Conservation (phyloP, 371 early-diverging fungal species). For the Aphelidium insulamus region DNA sequence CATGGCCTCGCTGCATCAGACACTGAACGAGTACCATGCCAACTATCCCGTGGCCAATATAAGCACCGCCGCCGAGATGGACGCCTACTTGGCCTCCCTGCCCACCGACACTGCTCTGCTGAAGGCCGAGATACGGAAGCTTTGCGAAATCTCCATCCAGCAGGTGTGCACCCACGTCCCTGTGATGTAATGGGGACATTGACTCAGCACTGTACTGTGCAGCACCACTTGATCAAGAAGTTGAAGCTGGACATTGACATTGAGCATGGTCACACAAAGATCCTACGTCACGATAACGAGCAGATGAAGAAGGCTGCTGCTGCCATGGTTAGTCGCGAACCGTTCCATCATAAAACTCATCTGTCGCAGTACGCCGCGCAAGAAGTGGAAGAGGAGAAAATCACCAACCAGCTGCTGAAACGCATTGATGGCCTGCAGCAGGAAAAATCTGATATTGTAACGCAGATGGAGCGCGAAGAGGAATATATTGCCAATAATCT, state of each 20-base stretch:
- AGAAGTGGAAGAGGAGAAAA: slow-evolving; percentile 46
- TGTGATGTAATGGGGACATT: no score
- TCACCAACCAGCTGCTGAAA: slow-evolving; percentile 36
- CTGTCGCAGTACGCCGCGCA: slow-evolving; percentile 24
- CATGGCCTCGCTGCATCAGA: no score
- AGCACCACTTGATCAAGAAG: no score
- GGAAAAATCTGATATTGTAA: slow-evolving; percentile 36
- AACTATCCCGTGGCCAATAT: no score
- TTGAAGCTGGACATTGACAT: slow-evolving; percentile 37
- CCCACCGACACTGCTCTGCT: no score
- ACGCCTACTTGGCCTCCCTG: no score
- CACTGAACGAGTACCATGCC: no score
- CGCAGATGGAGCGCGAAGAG: slow-evolving; percentile 47
- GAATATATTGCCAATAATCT: slow-evolving; percentile 47
- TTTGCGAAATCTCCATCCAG: no score
- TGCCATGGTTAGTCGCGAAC: slow-evolving; percentile 20
- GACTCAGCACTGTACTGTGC: no score
- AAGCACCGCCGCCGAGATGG: no score
- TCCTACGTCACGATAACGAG: slow-evolving; percentile 37
- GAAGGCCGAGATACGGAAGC: no score
- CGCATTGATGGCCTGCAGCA: slow-evolving; percentile 39
- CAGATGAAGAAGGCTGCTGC: slow-evolving; percentile 31
- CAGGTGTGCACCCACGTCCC: no score
- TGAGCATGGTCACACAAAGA: slow-evolving; percentile 40
- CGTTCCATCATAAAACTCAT: neutral